phyloP scores from a whole-genome alignment of 1,284 basidiomycete genomes.

The Papiliotrema flavescens region DNA sequence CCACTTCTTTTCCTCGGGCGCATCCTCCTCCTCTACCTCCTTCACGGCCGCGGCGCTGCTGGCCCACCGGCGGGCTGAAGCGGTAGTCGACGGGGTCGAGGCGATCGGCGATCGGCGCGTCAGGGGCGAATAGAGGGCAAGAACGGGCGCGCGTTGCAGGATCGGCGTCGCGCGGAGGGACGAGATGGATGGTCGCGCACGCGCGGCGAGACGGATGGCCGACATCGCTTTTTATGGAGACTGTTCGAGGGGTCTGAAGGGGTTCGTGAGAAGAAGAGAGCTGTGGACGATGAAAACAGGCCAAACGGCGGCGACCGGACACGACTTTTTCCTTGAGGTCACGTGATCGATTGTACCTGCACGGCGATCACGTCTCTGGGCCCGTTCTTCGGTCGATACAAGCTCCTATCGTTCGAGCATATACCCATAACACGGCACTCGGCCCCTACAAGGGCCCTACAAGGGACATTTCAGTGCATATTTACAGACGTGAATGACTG shows the following conservation, averaged over 20 bases:
- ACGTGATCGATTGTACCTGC: background rate
- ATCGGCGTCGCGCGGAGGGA: background rate
- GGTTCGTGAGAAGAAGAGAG: background rate
- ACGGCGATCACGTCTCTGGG: too few relatives aligned
- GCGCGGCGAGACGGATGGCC: background rate
- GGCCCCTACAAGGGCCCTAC: too few relatives aligned
- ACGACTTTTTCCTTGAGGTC: background rate
- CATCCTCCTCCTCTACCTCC: constrained; percentile 18
- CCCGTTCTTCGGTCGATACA: background rate
- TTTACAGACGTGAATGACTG: too few relatives aligned
- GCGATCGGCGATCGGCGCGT: background rate
- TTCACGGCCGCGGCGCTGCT: constrained; percentile 21
- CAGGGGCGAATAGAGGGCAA: background rate
- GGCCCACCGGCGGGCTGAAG: constrained; percentile 12
- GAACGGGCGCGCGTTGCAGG: background rate
- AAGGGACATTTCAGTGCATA: too few relatives aligned
- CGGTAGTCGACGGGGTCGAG: background rate
- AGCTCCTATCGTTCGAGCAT: too few relatives aligned
- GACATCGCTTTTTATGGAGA: constrained; percentile 1
- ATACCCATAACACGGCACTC: too few relatives aligned
- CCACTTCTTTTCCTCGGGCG: constrained; percentile 25
- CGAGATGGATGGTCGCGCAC: background rate
- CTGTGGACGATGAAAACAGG: background rate
- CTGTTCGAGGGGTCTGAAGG: background rate
- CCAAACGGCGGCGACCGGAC: background rate